Evolutionary conservation across 257 asterid genomes (phyloP).

Genomic region (Solanum okadae): DNA sequence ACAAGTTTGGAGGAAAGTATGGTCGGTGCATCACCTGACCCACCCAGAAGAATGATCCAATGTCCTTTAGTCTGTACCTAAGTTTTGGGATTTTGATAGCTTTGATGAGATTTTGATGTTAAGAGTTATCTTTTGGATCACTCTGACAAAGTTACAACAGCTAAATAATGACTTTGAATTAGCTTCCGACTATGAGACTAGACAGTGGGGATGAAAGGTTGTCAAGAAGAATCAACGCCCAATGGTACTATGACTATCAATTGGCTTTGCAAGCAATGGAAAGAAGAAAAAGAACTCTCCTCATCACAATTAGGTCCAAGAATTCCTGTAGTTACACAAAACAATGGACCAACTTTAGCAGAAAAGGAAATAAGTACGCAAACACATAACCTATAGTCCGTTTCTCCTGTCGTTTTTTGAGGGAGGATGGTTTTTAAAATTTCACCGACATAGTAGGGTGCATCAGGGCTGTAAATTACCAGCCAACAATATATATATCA

Average conservation of each 20-base stretch:
- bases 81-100: background rate
- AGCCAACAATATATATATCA: background rate
- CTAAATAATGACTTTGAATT: background rate
- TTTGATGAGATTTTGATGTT: background rate
- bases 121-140: background rate
- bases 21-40: background rate
- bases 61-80: background rate
- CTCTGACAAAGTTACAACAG: background rate
- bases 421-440: background rate
- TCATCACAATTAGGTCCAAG: background rate
- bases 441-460: background rate
- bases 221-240: background rate
- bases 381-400: background rate
- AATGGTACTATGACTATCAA: background rate
- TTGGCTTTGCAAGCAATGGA: background rate
- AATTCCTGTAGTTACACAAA: background rate
- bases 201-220: background rate
- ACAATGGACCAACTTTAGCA: background rate
- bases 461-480: background rate
- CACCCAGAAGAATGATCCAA: background rate
- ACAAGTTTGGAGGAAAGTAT: background rate
- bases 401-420: background rate
- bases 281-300: background rate
- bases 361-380: background rate
- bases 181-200: background rate